Base-by-base conservation (phyloP, 768 basidiomycete species). In the Panaeolus papilionaceus region DNA sequence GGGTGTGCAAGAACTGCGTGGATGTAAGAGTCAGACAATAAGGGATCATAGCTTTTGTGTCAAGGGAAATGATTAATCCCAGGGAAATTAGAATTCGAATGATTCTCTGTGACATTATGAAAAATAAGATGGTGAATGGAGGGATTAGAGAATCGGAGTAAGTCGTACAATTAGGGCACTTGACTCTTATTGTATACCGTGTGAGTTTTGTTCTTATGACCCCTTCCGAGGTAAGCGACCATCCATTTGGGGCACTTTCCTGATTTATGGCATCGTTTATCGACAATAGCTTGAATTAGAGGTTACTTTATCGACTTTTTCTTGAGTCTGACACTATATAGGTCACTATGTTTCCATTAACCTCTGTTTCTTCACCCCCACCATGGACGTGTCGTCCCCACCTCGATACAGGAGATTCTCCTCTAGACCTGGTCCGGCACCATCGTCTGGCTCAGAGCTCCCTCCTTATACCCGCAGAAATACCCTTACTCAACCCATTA, bases 381-480 rank as follows among this genome's bases (percentile, higher is more conserved):
- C 72, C 68, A 84, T 84, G 83, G 83, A 84, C 81, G 79, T 79
- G 65, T 77, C 76, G 76, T 81, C 84, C 75, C 84, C 84, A 64
- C 84, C 85, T 71, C 79, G 76, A 71, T 85, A 86, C 79, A 79
- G 82, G 78, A 81, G 84, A 78, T 82, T 78, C 75, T 84, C 83
- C 70, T 73, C 79, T 75, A 81, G 83, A 78, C 82, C 77, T 78
- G 84, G 84, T 81, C 84, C 75, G 82, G 84, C 73, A 79, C 83
- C 84, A 78, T 74, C 72, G 73, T 80, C 83, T 79, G 79, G 72
- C 68, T 73, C 76, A 69, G 83, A 84, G 70, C 82, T 85, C 64
- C 84, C 85, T 68, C 72, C 83, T 38, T 86, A 85, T 78, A 79
- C 82, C 74, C 83, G 83, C 67, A 82, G 83, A 68, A 81, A 81